Percentiles rank a stretch among this genome's conserved stretches.
phyloP scores from a whole-genome alignment of 257 asterid species.

The Capsicum chinense region DNA sequence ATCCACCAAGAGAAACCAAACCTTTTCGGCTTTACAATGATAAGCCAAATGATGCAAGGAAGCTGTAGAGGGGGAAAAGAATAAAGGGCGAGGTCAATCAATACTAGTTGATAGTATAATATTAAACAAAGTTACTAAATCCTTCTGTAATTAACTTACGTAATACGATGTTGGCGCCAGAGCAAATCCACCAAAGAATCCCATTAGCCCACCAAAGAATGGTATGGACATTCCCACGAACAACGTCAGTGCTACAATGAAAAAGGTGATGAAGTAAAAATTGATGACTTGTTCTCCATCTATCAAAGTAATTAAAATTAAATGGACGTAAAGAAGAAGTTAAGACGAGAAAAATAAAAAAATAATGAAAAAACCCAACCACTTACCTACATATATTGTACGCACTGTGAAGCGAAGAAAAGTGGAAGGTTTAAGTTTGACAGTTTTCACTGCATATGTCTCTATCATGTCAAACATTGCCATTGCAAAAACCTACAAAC shows the following conservation, averaged over 20 bases:
- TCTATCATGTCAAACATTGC: conserved; percentile 64
- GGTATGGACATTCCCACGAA: conserved; percentile 71
- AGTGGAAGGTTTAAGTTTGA: conserved; percentile 51
- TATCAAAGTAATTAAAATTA: background rate
- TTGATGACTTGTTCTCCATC: background rate
- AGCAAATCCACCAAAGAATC: conserved; percentile 90
- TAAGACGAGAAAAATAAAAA: background rate
- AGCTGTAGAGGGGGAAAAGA: conserved; percentile 26
- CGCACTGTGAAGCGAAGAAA: conserved; percentile 57
- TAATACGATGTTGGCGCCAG: conserved; percentile 78
- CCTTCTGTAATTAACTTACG: conserved; percentile 44
- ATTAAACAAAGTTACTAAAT: background rate
- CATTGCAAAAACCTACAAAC: conserved; percentile 32
- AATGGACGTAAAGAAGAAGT: background rate
- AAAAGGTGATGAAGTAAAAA: background rate
- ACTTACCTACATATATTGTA: conserved; percentile 60
- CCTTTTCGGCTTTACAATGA: conserved; percentile 39
- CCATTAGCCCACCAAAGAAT: conserved; percentile 82
- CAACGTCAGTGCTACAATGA: conserved; percentile 59
- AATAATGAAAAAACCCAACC: background rate
- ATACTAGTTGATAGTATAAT: background rate
- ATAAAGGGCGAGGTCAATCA: background rate
- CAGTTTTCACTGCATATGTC: conserved; percentile 49
- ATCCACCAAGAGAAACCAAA: conserved; percentile 40
- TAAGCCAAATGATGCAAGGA: conserved; percentile 50